phyloP scores from a whole-genome alignment of 495 filamentous ascomycete species.

The Trichocladium uniseriatum region DNA sequence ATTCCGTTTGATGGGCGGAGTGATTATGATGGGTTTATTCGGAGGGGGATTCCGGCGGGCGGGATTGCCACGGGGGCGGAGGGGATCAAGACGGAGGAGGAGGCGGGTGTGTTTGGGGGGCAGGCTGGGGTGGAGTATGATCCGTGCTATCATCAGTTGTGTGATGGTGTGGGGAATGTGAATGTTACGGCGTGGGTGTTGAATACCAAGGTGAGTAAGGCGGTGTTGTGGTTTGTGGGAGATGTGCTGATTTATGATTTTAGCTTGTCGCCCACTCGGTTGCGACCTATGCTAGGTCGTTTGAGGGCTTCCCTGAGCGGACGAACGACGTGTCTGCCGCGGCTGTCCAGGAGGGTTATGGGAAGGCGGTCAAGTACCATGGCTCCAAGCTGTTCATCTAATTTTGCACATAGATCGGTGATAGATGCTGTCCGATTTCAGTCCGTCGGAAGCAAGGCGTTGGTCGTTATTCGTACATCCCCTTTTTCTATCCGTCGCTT shows the following conservation, averaged over 20 bases:
- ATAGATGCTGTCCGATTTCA: too few species aligned
- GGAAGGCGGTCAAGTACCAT: constrained; percentile 26
- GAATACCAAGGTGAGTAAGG: constrained; percentile 40
- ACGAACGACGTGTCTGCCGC: constrained; percentile 10
- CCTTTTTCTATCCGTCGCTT: too few species aligned
- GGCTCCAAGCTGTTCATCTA: constrained; percentile 31
- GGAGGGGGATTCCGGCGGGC: constrained; percentile 43
- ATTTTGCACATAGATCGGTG: background rate
- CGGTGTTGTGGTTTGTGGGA: background rate
- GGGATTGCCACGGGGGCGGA: constrained; percentile 56
- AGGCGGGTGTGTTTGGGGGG: constrained; percentile 44
- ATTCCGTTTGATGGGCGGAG: constrained; percentile 48
- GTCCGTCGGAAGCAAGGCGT: too few species aligned
- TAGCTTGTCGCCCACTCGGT: constrained; percentile 48
- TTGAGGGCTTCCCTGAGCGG: constrained; percentile 45
- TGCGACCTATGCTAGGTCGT: constrained; percentile 43
- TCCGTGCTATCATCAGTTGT: constrained; percentile 48
- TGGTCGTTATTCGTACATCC: too few species aligned
- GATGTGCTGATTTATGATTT: background rate
- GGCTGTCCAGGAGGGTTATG: constrained; percentile 5
- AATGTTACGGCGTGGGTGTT: constrained; percentile 44
- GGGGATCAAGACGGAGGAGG: constrained; percentile 45
- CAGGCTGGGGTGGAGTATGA: constrained; percentile 44
- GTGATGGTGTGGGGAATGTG: constrained; percentile 43
- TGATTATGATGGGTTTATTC: constrained; percentile 49